Evolutionary conservation across 1,284 basidiomycete species (phyloP), one percentile per base, ranked within the genome.

Genomic region (Sparassis latifolia): DNA sequence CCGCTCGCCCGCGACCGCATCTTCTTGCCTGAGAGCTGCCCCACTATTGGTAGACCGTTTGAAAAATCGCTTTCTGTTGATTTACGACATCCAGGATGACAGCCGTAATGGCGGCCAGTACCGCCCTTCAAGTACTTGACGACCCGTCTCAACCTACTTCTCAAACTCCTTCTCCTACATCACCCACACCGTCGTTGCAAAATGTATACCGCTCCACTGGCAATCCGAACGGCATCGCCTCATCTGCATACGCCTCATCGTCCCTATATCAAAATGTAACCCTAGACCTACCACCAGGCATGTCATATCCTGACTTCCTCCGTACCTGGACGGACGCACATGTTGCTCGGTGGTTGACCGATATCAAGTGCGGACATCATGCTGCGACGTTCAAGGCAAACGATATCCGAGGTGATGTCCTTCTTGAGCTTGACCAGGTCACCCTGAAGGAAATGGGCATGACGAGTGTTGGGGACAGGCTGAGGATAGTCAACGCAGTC

Each of bases 371-470:
- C 59, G 78, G 71, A 0, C 77, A 78, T 33, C 86, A 91, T 62
- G 79, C 84, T 1, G 65, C 75, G 3, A 74, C 79, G 0, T 97
- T 97, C 71, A 80, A 77, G 46, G 74, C 76, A 3, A 89, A 94
- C 70, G 92, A 97, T 64, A 94, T 97, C 57, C 74, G 90, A 42
- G 92, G 94, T 6, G 86, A 89, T 63, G 84, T 97, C 37, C 68
- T 97, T 5, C 76, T 97, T 47, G 94, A 97, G 60, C 72, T 97
- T 38, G 93, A 97, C 62, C 89, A 92, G 68, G 68, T 74, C 3
- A 87, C 83, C 2, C 69, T 97, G 43, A 91, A 86, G 66, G 94
- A 97, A 69, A 89, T 97, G 80, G 89, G 89, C 32, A 80, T 97
- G 32, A 64, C 74, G 43, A 92, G 87, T 66, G 86, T 97, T 41